Evolutionary conservation across 352 stramenopile species (phyloP).

Genomic region (Pythium grandisporangium): DNA sequence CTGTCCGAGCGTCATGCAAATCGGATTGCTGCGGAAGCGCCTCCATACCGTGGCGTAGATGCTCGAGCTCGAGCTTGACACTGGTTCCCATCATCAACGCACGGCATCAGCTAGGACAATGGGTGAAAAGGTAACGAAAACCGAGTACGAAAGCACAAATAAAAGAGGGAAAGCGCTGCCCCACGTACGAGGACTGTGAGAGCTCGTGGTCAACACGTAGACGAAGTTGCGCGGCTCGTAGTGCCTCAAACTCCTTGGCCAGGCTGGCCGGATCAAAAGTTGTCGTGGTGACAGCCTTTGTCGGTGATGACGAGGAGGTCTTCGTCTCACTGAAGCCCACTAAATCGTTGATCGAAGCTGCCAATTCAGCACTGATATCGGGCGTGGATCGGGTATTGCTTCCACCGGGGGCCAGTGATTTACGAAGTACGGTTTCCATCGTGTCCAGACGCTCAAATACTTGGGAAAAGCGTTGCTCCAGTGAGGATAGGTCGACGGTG

Average conservation of each 20-base stretch:
- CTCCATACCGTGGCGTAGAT: slow-evolving; percentile 9
- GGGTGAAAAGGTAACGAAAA: too few relatives aligned
- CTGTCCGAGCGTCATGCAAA: slow-evolving; percentile 28
- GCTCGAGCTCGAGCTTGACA: too few relatives aligned
- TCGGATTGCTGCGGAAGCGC: slow-evolving; percentile 22
- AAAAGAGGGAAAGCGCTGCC: too few relatives aligned
- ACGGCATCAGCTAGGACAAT: too few relatives aligned
- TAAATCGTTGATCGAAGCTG: too few relatives aligned
- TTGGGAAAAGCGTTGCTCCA: slow-evolving; percentile 42
- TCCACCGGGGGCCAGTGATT: too few relatives aligned
- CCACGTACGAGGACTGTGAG: slow-evolving; percentile 19
- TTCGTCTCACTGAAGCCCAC: too few relatives aligned
- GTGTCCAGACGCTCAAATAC: slow-evolving; percentile 32
- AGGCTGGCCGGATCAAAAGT: slow-evolving; percentile 12
- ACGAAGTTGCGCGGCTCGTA: slow-evolving; percentile 39
- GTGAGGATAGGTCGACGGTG: slow-evolving; percentile 19
- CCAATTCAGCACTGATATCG: too few relatives aligned
- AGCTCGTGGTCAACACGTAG: slow-evolving; percentile 59
- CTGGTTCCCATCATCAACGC: too few relatives aligned
- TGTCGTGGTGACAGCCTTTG: background rate
- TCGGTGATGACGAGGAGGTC: background rate
- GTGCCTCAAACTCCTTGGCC: slow-evolving; percentile 36
- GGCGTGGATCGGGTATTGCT: too few relatives aligned
- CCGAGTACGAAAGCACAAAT: too few relatives aligned
- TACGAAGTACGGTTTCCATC: slow-evolving; percentile 26